Evolutionary conservation across 257 asterid genomes (phyloP), one percentile per base, ranked within the genome.

Genomic region (Gentiana straminea): DNA sequence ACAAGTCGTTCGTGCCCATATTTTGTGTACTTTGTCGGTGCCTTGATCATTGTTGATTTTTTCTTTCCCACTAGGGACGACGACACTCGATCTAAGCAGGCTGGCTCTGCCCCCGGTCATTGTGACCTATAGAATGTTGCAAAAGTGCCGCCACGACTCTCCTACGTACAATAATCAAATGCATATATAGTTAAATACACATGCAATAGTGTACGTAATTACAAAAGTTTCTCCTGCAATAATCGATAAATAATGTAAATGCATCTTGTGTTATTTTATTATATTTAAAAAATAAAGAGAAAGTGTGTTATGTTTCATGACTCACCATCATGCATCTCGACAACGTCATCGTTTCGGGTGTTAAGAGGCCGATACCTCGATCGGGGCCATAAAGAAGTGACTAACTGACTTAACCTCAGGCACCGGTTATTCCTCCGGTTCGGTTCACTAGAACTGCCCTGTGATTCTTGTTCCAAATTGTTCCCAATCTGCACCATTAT

Each of bases 351-450:
- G 13, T 39, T 55, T 9, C 60, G 71, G 9, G 71, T 56, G 9
- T 64, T 64, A 62, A 75, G 67, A 15, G 55, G 70, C 51, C 84
- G 76, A 48, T 77, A 70, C 66, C 92, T 81, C 33, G 94, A 74
- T 1, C 84, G 83, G 8, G 89, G 96, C 94, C 86, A 77, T 38
- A 79, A 48, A 44, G 82, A 69, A 4, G 71, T 54, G 67, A 81
- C 70, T 64, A 61, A 55, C 59, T 70, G 79, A 66, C 92, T 78
- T 62, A 79, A 71, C 71, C 89, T 67, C 72, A 68, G 68, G 78
- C 86, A 73, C 63, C 86, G 66, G 53, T 65, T 67, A 35, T 57
- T 65, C 57, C 81, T 57, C n/a, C 68, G 49, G 4, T 51, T 63
- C 32, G 64, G 80, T 0, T 57, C 62, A 1, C 48, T 57, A 5